A percentile compares a stretch with the other conserved stretches of the same genome.
Evolutionary conservation across 2,329 filamentous ascomycete species (phyloP).

Genomic region (Xylariomycetidae sp.): DNA sequence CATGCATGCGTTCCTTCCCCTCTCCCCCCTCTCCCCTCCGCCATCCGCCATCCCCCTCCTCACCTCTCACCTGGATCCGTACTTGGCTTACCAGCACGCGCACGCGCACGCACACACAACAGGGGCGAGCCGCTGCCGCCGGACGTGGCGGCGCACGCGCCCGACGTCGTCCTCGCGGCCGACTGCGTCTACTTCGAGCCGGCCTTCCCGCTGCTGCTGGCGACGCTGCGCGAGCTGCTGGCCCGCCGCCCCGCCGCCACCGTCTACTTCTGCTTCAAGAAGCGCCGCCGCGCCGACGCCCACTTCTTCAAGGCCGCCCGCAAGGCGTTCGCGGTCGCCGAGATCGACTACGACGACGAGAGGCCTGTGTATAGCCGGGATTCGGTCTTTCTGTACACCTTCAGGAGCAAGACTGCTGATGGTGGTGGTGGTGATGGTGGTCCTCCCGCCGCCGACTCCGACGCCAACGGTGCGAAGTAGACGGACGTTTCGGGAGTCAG

Average conservation of each 20-base stretch:
- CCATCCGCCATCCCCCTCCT: conserved; percentile 7
- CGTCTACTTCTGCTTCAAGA: conserved; percentile 89
- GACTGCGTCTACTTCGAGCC: conserved; percentile 98
- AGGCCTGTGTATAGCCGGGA: conserved; percentile 50
- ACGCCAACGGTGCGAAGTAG: too few species aligned
- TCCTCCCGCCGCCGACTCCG: too few species aligned
- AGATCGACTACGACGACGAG: conserved; percentile 58
- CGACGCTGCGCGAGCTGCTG: conserved; percentile 70
- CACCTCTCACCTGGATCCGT: conserved; percentile 1
- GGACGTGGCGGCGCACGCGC: conserved; percentile 48
- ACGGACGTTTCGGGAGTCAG: too few species aligned
- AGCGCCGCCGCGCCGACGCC: conserved; percentile 73
- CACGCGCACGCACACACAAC: conserved; percentile 4
- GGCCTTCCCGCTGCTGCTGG: conserved; percentile 79
- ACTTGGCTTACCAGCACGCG: too few species aligned
- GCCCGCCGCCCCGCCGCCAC: conserved; percentile 60
- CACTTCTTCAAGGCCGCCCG: conserved; percentile 67
- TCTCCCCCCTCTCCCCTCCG: conserved; percentile 24
- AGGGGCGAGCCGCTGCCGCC: conserved; percentile 57
- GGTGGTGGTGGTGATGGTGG: too few species aligned
- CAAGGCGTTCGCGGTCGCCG: conserved; percentile 58
- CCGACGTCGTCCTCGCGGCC: conserved; percentile 83
- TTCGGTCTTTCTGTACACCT: conserved; percentile 55
- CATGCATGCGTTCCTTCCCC: too few species aligned
- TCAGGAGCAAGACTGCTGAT: conserved; percentile 28